Base-by-base conservation (phyloP, 2,329 filamentous ascomycete genomes). In the Trichoderma atrobrunneum region DNA sequence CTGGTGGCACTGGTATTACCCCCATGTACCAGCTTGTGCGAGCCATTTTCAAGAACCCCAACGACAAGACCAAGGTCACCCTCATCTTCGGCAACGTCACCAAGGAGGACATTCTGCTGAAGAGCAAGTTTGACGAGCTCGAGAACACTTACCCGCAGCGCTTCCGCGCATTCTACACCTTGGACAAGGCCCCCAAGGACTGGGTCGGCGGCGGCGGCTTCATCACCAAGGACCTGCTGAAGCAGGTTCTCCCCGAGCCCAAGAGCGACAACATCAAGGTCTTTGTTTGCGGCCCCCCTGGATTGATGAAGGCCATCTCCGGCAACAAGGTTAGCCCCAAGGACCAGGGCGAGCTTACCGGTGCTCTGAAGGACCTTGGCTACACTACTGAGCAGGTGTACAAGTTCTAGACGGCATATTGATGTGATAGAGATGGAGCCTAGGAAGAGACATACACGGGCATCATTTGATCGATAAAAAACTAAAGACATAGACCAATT, bases 1-100 rank as follows among this genome's bases (percentile, higher is more conserved):
- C 95, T n/a, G 96, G 96, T 78, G 96, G 96, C 75, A 98, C 96
- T 8, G 96, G 96, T 74, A 97, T 99, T 82, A 96, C 96, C 12
- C 96, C 96, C 77, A 98, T 98, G 95, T 98, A 93, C 87, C 96
- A 99, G 87, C 90, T 99, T 60, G 87, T 90, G 75, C 93, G 93
- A 74, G 88, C 91, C 80, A 97, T 99, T 85, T 97, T 98, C 90
- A 93, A 92, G 84, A 97, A 98, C 89, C 94, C 95, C 73, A 89
- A 93, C 57, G 96, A 99, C 86, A 95, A 96, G 89, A 99, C 96
- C 78, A 97, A 97, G 87, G 94, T 99, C 56, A 98, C 95, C 7
- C 90, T 99, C 36, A 89, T 99, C 48, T 98, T 95, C 80, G 96
- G 94, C 76, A 99, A 98, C 85, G 84, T 98, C 73, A 86, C 85